A percentile compares a stretch with the other conserved stretches of the same genome.
These are phyloP conservation scores for Dinochytrium kinnereticum DNA, from an alignment of 371 early-diverging fungal species.

Conservation along the genomic window DNA sequence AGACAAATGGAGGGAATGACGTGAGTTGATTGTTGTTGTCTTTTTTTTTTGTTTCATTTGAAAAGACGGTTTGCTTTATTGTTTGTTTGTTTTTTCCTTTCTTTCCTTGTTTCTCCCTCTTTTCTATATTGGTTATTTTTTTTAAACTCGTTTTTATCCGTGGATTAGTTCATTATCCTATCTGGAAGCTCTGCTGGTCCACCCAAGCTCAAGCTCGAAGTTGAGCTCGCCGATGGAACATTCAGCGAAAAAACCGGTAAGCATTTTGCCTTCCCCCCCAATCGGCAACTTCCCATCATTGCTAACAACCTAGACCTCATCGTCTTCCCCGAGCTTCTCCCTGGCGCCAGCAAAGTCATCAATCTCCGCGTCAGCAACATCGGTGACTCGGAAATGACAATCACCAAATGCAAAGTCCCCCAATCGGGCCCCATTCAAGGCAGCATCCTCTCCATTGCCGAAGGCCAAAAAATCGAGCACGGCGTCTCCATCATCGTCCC, in stretches of 20 bases:
- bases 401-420: constrained; percentile 12
- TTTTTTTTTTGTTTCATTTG: background rate
- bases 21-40: no score
- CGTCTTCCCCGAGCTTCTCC: background rate
- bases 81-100: background rate
- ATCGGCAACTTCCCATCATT: no score
- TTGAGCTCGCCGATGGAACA: constrained; percentile 2
- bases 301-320: background rate
- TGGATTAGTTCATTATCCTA: background rate
- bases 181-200: constrained; percentile 12
- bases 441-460: background rate
- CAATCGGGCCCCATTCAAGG: background rate
- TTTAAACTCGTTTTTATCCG: background rate
- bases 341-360: background rate
- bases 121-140: background rate
- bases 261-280: no score
- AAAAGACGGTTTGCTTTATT: background rate
- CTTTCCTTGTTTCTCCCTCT: background rate
- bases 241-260: background rate
- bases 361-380: constrained; percentile 1
- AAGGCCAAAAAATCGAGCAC: background rate
- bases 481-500: background rate
- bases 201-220: background rate
- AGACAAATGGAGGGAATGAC: constrained; percentile 6
- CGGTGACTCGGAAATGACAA: background rate